Evolutionary conservation across 768 basidiomycete genomes (phyloP).

Genomic region (Chiua virens): DNA sequence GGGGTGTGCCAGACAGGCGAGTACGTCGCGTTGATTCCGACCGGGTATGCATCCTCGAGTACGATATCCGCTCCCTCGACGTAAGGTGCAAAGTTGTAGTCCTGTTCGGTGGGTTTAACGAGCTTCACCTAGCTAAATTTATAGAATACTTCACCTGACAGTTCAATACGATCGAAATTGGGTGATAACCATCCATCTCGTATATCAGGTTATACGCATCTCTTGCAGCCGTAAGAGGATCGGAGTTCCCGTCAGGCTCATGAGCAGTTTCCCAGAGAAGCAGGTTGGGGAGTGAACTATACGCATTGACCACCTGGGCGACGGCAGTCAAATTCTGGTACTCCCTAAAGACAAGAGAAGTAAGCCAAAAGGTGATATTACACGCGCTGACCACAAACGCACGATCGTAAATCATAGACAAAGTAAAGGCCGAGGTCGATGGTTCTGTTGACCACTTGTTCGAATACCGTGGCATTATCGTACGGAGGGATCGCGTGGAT

Average conservation of each 20-base stretch:
- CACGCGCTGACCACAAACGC: slow-evolving; percentile 1
- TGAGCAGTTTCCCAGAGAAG: slow-evolving; percentile 73
- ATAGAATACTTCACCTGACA: slow-evolving; percentile 31
- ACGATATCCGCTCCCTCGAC: slow-evolving; percentile 67
- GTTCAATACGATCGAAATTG: slow-evolving; percentile 54
- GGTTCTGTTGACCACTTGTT: slow-evolving; percentile 20
- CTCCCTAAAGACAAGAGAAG: slow-evolving; percentile 28
- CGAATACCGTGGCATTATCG: slow-evolving; percentile 45
- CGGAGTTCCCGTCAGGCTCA: slow-evolving; percentile 68
- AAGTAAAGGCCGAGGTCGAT: slow-evolving; percentile 46
- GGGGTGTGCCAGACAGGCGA: slow-evolving; percentile 59
- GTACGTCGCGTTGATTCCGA: slow-evolving; percentile 60
- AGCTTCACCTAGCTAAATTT: too few relatives aligned
- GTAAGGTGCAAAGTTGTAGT: slow-evolving; percentile 63
- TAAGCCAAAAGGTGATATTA: not conserved
- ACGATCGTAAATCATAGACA: slow-evolving; percentile 79
- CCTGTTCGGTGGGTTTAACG: slow-evolving; percentile 27
- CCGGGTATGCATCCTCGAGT: slow-evolving; percentile 44
- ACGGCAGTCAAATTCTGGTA: slow-evolving; percentile 66
- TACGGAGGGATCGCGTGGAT: slow-evolving; percentile 75
- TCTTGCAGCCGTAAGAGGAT: slow-evolving; percentile 49
- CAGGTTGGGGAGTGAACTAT: slow-evolving; percentile 67
- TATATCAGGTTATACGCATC: slow-evolving; percentile 47
- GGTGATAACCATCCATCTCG: slow-evolving; percentile 56
- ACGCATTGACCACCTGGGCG: slow-evolving; percentile 58